A percentile compares a stretch with the other conserved stretches of the same genome.
phyloP scores from a whole-genome alignment of 2,329 filamentous ascomycete species.

The Beauveria rudraprayagi region DNA sequence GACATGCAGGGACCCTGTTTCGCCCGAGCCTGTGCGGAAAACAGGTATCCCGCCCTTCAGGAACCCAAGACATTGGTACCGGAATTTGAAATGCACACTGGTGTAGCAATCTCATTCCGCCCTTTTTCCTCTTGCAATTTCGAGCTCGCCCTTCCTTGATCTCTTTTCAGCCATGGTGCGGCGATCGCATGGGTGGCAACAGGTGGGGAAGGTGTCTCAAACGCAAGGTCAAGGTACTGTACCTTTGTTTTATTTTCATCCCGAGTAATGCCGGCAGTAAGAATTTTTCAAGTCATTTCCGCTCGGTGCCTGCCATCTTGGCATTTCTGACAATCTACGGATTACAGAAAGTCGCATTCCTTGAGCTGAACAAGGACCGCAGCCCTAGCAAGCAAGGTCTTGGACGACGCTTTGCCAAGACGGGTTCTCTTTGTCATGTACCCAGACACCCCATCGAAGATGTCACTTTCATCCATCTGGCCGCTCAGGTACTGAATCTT shows the following conservation, averaged over 20 bases:
- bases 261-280: neutral
- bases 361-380: neutral
- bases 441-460: neutral
- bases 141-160: neutral
- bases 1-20: conserved; percentile 5
- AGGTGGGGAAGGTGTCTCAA: conserved; percentile 8
- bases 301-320: neutral
- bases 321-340: neutral
- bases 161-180: neutral
- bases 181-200: conserved; percentile 4
- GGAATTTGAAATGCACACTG: neutral
- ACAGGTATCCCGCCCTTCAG: neutral
- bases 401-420: neutral
- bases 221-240: neutral
- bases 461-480: conserved; percentile 12
- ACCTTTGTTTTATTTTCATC: conserved; percentile 5
- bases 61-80: conserved; percentile 4
- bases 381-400: neutral
- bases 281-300: neutral
- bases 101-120: neutral
- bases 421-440: neutral
- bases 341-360: conserved; percentile 1
- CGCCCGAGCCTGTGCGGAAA: neutral
- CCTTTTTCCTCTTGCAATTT: conserved; percentile 1
- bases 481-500: conserved; percentile 25